phyloP scores from a whole-genome alignment of 805 yeast genomes.

The Danielozyma ontarioensis region DNA sequence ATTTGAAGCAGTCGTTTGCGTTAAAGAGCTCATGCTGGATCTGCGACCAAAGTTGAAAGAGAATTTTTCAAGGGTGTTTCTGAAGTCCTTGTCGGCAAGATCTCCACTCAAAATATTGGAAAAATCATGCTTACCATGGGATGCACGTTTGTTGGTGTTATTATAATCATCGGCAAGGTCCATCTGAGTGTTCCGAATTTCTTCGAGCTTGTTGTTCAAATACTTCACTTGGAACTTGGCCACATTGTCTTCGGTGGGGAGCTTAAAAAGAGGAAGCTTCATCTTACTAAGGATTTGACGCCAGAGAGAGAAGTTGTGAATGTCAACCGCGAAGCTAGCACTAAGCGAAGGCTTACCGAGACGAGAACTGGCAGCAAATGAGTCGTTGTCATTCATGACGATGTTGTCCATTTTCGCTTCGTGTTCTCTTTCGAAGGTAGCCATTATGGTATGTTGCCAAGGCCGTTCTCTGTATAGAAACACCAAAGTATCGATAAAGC shows the following conservation, averaged over 20 bases:
- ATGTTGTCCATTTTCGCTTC: conserved; percentile 19
- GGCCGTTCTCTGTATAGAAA: conserved; percentile 76
- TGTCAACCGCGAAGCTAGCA: conserved; percentile 23
- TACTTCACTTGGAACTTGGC: conserved; percentile 12
- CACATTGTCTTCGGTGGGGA: conserved; percentile 37
- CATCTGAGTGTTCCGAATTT: background rate
- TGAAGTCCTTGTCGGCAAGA: conserved; percentile 22
- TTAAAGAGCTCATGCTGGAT: background rate
- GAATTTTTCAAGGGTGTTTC: conserved; percentile 24
- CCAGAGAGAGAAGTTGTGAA: conserved; percentile 31
- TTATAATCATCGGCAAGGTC: background rate
- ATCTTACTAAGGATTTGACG: conserved; percentile 31
- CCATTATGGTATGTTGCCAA: conserved; percentile 52
- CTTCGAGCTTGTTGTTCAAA: conserved; percentile 5
- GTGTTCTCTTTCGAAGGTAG: conserved; percentile 32
- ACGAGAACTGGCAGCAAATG: conserved; percentile 21
- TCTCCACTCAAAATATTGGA: conserved; percentile 31
- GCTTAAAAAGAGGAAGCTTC: conserved; percentile 39
- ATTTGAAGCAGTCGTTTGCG: conserved; percentile 1
- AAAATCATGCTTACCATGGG: conserved; percentile 27
- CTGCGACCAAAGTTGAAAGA: conserved; percentile 17
- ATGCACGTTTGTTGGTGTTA: conserved; percentile 1
- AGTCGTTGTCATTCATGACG: conserved; percentile 13
- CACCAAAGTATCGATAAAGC: conserved; percentile 71
- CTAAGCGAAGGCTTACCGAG: conserved; percentile 22